Base-by-base conservation (phyloP, 441 rosid species). In the Adansonia grandidieri region DNA sequence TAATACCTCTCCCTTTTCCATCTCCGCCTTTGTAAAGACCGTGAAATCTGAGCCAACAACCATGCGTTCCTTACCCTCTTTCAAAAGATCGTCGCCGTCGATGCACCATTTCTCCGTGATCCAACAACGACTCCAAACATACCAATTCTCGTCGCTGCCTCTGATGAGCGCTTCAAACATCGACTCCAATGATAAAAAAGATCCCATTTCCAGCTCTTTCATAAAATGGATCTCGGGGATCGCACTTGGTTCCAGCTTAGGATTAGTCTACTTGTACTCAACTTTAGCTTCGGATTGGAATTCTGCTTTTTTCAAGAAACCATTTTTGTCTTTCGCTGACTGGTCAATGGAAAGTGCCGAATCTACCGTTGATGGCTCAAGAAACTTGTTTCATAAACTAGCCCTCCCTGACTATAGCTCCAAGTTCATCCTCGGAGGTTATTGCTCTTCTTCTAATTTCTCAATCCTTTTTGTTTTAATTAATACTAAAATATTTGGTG, bases 371-470 rank as follows among this genome's bases (percentile, higher is more conserved):
- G 80, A 82, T 71, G 85, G 79, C 6, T 79, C 75, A 4, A n/a
- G 77, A 58, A 82, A 86, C 9, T 47, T 75, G 6, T 63, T 85
- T 54, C 88, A 76, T 6, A 94, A 94, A 81, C 73, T 91, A 0
- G 88, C 97, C 1, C 83, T 92, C 66, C 97, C 97, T 45, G 85
- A 82, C 53, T 82, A 80, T 45, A 88, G 81, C 83, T 85, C 96
- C 4, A 77, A 79, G 48, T 87, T 89, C 81, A 79, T 94, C 56
- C 78, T 94, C 11, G 89, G 87, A 89, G 98, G 98, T 91, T 57
- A 32, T 13, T 62, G 2, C 17, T 62, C 44, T 13, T 62, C 37
- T 50, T n/a, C 24, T 15, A 7, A 10, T 62, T 54, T 62, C 11
- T 57, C 70, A 0, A n/a, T 15, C 56, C 50, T 0, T 1, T 54